These are phyloP conservation scores for Entomortierella beljakovae DNA, from an alignment of 192 early-diverging fungal species.

Conservation along the genomic window DNA sequence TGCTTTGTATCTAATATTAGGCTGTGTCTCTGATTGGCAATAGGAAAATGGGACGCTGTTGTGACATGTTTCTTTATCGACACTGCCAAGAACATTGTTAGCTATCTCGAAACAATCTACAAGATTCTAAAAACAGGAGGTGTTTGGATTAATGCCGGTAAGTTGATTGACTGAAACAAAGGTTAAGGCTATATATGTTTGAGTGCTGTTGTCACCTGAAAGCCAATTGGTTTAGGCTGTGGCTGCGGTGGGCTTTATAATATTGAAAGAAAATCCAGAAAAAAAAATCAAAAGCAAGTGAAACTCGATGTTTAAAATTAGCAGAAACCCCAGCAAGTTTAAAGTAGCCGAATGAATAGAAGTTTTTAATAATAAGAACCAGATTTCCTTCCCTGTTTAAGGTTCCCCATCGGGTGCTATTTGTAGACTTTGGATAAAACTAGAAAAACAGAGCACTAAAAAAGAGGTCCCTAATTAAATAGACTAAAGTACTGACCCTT, in stretches of 20 bases:
- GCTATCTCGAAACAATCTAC: slow-evolving; percentile 89
- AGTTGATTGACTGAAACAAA: slow-evolving; percentile 6
- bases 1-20: neutral
- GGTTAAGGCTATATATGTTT: too few relatives aligned
- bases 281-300: neutral
- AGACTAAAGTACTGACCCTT: too few relatives aligned
- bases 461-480: too few relatives aligned
- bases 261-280: too few relatives aligned
- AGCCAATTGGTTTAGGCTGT: too few relatives aligned
- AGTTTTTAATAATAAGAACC: neutral
- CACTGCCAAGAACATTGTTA: slow-evolving; percentile 92
- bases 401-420: too few relatives aligned
- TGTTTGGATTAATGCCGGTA: slow-evolving; percentile 87
- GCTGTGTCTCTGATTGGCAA: neutral
- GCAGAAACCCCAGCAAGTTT: neutral
- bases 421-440: neutral
- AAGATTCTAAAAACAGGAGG: slow-evolving; percentile 80
- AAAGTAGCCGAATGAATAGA: too few relatives aligned
- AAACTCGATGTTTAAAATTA: neutral
- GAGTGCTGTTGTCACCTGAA: too few relatives aligned
- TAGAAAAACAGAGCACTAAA: too few relatives aligned
- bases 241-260: too few relatives aligned
- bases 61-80: slow-evolving; percentile 99
- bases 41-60: slow-evolving; percentile 83
- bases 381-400: too few relatives aligned